These are phyloP conservation scores for Microdochium nivale DNA, from an alignment of 2,329 filamentous ascomycete species.

Conservation along the genomic window DNA sequence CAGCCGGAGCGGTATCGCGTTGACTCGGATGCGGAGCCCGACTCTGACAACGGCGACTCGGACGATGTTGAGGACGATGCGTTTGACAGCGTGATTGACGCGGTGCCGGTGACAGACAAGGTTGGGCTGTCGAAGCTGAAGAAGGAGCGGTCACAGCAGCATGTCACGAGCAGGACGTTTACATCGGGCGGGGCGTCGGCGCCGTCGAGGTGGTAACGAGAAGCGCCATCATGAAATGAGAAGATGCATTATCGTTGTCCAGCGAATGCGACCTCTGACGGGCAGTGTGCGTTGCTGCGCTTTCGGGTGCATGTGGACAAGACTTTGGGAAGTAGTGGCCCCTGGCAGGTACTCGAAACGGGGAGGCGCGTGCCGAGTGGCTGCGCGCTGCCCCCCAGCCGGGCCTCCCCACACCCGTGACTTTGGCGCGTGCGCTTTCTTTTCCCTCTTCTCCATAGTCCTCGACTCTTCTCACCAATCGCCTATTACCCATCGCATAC, in stretches of 20 bases:
- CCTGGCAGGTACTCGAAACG: not conserved
- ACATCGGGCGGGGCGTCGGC: constrained; percentile 40
- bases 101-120: constrained; percentile 80
- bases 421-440: not conserved
- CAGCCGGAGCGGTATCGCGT: constrained; percentile 38
- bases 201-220: constrained; percentile 33
- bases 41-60: constrained; percentile 54
- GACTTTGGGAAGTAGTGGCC: not conserved
- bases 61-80: constrained; percentile 59
- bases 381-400: not conserved
- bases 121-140: constrained; percentile 56
- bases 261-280: too few relatives aligned
- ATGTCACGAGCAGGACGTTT: constrained; percentile 41
- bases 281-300: too few relatives aligned
- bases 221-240: not conserved
- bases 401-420: not conserved
- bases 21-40: constrained; percentile 62
- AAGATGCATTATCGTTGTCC: too few relatives aligned
- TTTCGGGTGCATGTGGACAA: not conserved
- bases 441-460: not conserved
- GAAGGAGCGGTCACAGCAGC: constrained; percentile 41
- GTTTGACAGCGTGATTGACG: constrained; percentile 89
- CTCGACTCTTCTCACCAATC: not conserved
- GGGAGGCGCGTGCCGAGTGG: not conserved
- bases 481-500: not conserved